A percentile compares a stretch with the other conserved stretches of the same genome.
phyloP scores from a whole-genome alignment of 495 filamentous ascomycete genomes.

The Hypoxylon fuscum region DNA sequence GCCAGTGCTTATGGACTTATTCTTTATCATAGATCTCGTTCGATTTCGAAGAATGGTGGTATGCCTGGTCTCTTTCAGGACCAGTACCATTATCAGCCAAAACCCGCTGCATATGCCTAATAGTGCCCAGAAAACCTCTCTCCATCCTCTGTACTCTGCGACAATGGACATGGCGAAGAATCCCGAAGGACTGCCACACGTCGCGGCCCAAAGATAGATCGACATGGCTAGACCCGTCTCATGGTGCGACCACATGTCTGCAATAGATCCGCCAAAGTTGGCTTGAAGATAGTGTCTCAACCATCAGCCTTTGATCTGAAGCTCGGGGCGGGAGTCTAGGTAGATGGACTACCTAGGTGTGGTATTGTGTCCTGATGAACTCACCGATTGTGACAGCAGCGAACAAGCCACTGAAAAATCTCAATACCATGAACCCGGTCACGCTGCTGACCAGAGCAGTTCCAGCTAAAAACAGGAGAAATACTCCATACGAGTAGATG shows the following conservation, averaged over 20 bases:
- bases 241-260: neutral
- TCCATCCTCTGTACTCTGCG: neutral
- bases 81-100: slow-evolving; percentile 2
- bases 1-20: neutral
- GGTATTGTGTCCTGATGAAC: neutral
- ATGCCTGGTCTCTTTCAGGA: slow-evolving; percentile 2
- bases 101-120: neutral
- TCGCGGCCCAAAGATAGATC: slow-evolving; percentile 1
- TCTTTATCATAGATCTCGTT: neutral
- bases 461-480: neutral
- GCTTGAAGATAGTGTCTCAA: neutral
- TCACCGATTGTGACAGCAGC: neutral
- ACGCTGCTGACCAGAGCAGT: neutral
- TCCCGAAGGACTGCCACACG: neutral
- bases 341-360: neutral
- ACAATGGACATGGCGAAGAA: slow-evolving; percentile 1
- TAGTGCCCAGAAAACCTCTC: neutral
- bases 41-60: neutral
- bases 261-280: neutral
- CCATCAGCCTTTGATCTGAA: neutral
- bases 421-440: neutral
- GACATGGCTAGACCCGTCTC: neutral
- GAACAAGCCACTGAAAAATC: slow-evolving; percentile 1
- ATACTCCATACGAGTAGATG: slow-evolving; percentile 3
- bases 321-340: neutral